Conservation (phyloP, 306 rosid species). For the Crotalaria pallida region DNA sequence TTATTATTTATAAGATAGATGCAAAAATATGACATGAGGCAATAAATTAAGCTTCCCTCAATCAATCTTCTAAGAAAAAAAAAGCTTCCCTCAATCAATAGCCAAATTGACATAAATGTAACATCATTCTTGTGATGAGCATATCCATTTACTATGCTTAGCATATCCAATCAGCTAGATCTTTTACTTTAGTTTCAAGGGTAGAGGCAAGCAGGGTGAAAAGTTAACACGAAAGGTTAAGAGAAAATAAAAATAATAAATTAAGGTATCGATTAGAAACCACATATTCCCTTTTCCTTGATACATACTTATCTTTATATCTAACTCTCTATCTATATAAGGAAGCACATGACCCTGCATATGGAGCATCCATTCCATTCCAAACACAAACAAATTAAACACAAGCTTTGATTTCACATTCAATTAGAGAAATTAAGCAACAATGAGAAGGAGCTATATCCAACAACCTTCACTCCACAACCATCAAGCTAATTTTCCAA, state of each 20-base stretch:
- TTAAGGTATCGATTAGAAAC: background rate
- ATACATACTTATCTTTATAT: conserved; percentile 21
- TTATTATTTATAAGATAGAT: background rate
- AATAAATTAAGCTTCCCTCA: conserved; percentile 11
- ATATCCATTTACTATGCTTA: background rate
- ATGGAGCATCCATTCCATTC: conserved; percentile 14
- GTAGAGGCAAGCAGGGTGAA: background rate
- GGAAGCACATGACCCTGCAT: conserved; percentile 13
- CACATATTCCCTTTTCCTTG: background rate
- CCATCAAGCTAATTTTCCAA: background rate
- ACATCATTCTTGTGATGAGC: background rate
- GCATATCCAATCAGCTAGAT: conserved; percentile 8
- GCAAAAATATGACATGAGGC: background rate
- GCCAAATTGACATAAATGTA: background rate
- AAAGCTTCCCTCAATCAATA: conserved; percentile 8
- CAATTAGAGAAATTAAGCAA: background rate
- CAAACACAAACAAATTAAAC: background rate
- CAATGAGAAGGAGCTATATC: conserved; percentile 28
- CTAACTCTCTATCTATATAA: conserved; percentile 23
- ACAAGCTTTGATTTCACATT: background rate
- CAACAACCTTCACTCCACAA: conserved; percentile 4
- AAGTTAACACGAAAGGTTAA: background rate
- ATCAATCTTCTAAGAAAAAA: too few species aligned
- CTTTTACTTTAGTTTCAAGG: conserved; percentile 22
- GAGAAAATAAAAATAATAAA: background rate